Evolutionary conservation across 495 filamentous ascomycete genomes (phyloP), one percentile per base, ranked within the genome.

Genomic region (Penicillium odoratum): DNA sequence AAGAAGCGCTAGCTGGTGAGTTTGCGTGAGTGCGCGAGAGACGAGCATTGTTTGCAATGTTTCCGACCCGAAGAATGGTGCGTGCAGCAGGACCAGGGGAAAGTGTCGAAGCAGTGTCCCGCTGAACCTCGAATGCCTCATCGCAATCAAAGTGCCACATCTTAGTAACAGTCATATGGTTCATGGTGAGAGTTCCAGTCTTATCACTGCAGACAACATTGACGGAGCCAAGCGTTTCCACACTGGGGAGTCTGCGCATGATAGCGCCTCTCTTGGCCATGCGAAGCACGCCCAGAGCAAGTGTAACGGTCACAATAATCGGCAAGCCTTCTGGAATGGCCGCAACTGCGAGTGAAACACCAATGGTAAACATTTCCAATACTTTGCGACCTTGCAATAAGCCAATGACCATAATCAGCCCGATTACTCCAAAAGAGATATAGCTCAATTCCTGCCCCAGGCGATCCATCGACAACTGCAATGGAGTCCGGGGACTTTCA

Each of bases 201-300:
- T 99, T 99, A 75, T 99, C 94, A 67, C 91, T 97, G 75, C 94
- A 99, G 29, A 99, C 90, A 47, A 99, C 94, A 70, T 97, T 98
- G 31, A 99, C 94, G 44, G 91, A 96, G 18, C 95, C 94, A n/a
- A 99, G 76, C 5, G 94, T 98, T 64, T 99, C 94, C 4, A 99
- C 94, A 69, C 92, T 97, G 13, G 94, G 94, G 64, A 99, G 87
- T 68, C 88, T 88, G 58, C 94, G 86, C 62, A 99, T 94, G 68
- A 98, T 98, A 5, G 94, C 94, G 48, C 93, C 88, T 59, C 92
- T 81, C 59, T 87, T 90, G 42, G 93, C 92, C 94, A 99, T 99
- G 28, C 93, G 85, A 61, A 97, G 83, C 25, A 98, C 95, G 1
- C 94, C 95, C 16, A 99, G 74, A 29, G 94, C 94, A 43, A 99